Evolutionary conservation across 768 basidiomycete genomes (phyloP), one percentile per base, ranked within the genome.

Genomic region (Suillus plorans): DNA sequence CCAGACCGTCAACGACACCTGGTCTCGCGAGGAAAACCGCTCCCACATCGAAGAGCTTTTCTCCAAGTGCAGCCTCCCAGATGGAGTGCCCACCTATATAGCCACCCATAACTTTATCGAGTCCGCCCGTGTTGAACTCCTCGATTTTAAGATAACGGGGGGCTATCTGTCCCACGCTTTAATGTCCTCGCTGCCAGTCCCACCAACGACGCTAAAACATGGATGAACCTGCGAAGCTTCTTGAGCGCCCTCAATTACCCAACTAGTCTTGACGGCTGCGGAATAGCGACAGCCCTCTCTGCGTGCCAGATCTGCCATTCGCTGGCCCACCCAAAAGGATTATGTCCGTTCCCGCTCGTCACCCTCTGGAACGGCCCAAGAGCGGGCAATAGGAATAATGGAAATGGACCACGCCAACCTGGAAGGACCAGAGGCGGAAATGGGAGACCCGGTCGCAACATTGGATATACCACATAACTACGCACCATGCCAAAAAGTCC

Each of bases 351-450:
- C 13, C 39, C 13, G 5, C 39, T 39, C 39, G 5, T 13, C 39
- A 12, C 12, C 0, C 2, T 13, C 12, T 39, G 39, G 39, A 39
- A 39, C 12, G 39, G 39, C 39, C 39, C 39, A 2, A 4, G 13
- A 13, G 39, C 13, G 5, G 39, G 39, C 12, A 39, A 5, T 12
- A 39, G 39, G 13, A 39, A 39, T 12, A 39, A 0, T 0, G 12
- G 2, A 0, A 39, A 12, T 5, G 39, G 12, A 5, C 0, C 12
- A 2, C 4, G 39, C 0, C 39, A 39, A 13, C 2, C 39, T 13
- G 39, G 39, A 2, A 39, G 12, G 12, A 3, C 39, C 0, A 39
- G 39, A 13, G 39, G 39, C 0, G 13, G 39, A 36, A 36, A 28
- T 2, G 28, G 28, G 28, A 28, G 28, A 28, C 3, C 3, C 28